Base-by-base conservation (phyloP, 2,329 filamentous ascomycete species). In the Venturia aucupariae region DNA sequence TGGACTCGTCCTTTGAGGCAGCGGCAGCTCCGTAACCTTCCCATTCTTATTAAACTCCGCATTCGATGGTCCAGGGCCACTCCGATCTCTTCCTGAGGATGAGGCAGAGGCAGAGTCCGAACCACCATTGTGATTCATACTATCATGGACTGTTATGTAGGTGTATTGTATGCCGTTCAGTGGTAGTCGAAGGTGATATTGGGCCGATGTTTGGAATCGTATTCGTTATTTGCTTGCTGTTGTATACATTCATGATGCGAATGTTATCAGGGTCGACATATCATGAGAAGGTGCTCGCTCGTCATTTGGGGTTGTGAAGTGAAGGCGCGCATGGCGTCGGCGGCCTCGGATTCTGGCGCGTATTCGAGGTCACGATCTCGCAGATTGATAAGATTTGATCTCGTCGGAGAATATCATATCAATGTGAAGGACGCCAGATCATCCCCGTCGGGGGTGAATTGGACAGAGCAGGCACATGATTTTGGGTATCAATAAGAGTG, bases 91-190 rank as follows among this genome's bases (percentile, higher is more conserved):
- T n/a, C 51, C 30, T n/a, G 51, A 22, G 30, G 51, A 32, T 35
- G 51, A 35, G 48, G 48, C 48, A 55, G 32, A 11, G 17, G 32
- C 11, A 35, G 19, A 24, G 3, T 35, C 27, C 27, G 51, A 32
- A 13, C 51, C 48, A 32, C 48, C 51, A 57, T 57, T 35, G 51
- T 19, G 51, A 57, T 38, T 57, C 51, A 57, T 57, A 57, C 27
- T 57, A 32, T 35, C 15, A 32, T 57, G 30, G 24, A n/a, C n/a
- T 57, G 6, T 57, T n/a, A 15, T 57, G 17, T 35, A 32, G 30
- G 24, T 32, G 48, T 2, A 19, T 57, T 13, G 48, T 2, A 19
- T 57, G 4, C 22, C 51, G 27, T 17, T 17, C 11, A 32, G 15
- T 13, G 17, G 27, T 15, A 6, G 27, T 55, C 3, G 4, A 7